A percentile compares a stretch with the other conserved stretches of the same genome.
Conservation (phyloP, 306 rosid genomes). For the Vachellia pachyceras region DNA sequence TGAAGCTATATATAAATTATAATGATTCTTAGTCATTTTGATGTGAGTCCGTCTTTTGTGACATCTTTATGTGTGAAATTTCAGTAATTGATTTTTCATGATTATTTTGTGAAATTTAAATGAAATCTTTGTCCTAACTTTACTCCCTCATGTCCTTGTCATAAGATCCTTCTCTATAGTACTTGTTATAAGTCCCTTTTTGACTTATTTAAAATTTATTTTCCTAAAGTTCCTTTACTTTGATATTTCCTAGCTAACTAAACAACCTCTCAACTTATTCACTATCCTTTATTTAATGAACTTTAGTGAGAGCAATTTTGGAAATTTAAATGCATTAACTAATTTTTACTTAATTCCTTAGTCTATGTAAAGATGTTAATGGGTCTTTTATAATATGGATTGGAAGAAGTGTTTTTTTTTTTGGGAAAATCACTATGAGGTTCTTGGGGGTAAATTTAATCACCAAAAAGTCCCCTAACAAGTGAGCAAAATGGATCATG, state of each 20-base stretch:
- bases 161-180: background rate
- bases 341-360: background rate
- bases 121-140: background rate
- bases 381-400: background rate
- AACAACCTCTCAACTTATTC: background rate
- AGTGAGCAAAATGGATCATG: no score
- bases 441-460: no score
- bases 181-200: background rate
- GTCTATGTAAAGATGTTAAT: background rate
- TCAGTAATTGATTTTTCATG: background rate
- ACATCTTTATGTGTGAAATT: background rate
- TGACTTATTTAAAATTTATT: background rate
- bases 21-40: conserved; percentile 29
- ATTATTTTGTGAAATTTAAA: background rate
- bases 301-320: background rate
- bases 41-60: background rate
- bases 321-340: background rate
- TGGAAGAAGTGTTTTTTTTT: background rate
- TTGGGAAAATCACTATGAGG: no score
- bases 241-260: background rate
- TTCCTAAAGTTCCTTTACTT: background rate
- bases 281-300: background rate
- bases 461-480: no score
- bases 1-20: conserved; percentile 13
- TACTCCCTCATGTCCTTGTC: background rate